phyloP scores from a whole-genome alignment of 179 eudicot genomes.

The Amaranthus tricolor region DNA sequence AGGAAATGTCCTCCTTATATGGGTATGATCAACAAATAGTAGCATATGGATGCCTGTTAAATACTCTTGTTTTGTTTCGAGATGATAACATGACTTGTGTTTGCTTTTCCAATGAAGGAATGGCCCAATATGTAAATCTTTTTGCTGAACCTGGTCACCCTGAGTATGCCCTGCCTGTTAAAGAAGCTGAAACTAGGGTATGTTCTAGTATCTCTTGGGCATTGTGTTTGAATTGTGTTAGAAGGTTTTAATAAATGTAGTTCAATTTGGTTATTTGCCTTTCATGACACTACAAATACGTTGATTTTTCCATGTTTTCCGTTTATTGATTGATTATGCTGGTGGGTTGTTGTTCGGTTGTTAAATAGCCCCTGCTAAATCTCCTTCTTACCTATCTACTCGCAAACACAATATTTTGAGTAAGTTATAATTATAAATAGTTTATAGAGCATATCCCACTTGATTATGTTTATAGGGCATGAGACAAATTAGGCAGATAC shows the following conservation, averaged over 20 bases:
- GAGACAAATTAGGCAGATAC: too few species aligned
- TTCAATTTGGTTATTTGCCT: background rate
- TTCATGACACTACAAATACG: too few species aligned
- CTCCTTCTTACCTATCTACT: too few species aligned
- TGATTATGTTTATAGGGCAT: too few species aligned
- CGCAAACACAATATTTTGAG: too few species aligned
- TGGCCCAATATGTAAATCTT: constrained; percentile 74
- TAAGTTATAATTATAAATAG: too few species aligned
- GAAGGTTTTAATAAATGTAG: background rate
- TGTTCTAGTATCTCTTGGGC: constrained; percentile 13
- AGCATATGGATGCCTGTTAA: background rate
- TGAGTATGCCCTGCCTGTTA: constrained; percentile 88
- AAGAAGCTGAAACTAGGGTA: constrained; percentile 81
- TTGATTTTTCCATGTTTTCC: too few species aligned
- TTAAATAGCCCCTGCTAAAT: background rate
- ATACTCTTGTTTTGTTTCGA: background rate
- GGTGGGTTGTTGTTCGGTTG: background rate
- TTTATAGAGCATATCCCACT: too few species aligned
- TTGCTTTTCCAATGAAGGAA: constrained; percentile 40
- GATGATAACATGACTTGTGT: background rate
- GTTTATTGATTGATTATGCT: background rate
- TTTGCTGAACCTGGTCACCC: constrained; percentile 88
- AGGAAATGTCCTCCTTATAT: constrained; percentile 83
- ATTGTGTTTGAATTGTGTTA: background rate
- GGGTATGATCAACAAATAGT: constrained; percentile 18